Base-by-base conservation (phyloP, 1,284 basidiomycete species). In the Taiwanofungus camphoratus region DNA sequence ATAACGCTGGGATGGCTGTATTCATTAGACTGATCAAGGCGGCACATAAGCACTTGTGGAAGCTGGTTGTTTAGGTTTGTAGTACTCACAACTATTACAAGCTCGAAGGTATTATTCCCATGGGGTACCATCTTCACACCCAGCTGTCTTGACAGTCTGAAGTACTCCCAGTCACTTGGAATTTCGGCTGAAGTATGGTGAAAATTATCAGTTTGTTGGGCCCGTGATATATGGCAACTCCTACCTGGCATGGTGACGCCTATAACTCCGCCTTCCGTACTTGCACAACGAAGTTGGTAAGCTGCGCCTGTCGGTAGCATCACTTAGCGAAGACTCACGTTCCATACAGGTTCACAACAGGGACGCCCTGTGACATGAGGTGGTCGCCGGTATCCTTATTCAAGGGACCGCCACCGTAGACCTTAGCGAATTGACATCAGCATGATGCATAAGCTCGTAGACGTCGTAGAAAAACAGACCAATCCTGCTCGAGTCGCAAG, bases 1-100 rank as follows among this genome's bases (percentile, higher is more conserved):
- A 60, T 42, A 9, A 63, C 54, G 21, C 43, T 46, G n/a, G 57
- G 55, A 24, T 27, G 23, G 5, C 9, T 9, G 21, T 8, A 5
- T 29, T 39, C 23, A 27, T 18, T 39, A 5, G 37, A 8, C 37
- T 39, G n/a, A 24, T n/a, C n/a, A 36, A 36, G 6, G 15, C 35
- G 15, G 35, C 7, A 21, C 5, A 13, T 34, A 36, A 22, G 18
- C 7, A 36, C 5, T 11, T 8, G 16, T 8, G 23, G n/a, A n/a
- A n/a, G n/a, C n/a, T n/a, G n/a, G n/a, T n/a, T 18, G 8, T 19
- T 11, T 8, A 36, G 23, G 11, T 12, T 11, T 36, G 16, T 7
- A 11, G 6, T 12, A 40, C 43, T 13, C 41, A 45, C 43, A 20
- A 39, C 29, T 4, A 45, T 31, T 15, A 45, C 43, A 13, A 34